phyloP scores from a whole-genome alignment of 352 stramenopile species.

The Bremia lactucae region DNA sequence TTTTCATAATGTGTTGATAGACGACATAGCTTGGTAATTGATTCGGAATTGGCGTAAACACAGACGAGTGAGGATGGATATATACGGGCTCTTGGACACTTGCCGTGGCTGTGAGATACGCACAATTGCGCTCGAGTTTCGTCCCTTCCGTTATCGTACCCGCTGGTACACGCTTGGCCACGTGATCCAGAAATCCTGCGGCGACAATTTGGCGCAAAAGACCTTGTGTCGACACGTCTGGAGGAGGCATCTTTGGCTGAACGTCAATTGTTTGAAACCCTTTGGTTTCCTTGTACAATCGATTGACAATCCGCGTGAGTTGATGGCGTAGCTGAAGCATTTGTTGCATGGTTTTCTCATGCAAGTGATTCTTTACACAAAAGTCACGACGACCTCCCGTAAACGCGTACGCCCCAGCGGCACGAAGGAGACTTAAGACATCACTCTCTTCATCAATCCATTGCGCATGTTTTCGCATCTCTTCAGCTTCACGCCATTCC shows the following conservation, averaged over 20 bases:
- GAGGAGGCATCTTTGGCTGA: slow-evolving; percentile 56
- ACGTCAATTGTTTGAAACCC: slow-evolving; percentile 32
- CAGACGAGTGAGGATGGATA: slow-evolving; percentile 74
- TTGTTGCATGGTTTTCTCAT: slow-evolving; percentile 84
- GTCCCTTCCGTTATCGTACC: slow-evolving; percentile 68
- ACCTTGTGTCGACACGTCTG: slow-evolving; percentile 42
- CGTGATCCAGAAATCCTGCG: slow-evolving; percentile 73
- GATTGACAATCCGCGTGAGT: slow-evolving; percentile 75
- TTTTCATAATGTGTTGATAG: slow-evolving; percentile 71
- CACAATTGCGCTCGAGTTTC: slow-evolving; percentile 80
- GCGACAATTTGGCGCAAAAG: slow-evolving; percentile 68
- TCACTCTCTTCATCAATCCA: slow-evolving; percentile 79
- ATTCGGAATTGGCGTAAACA: slow-evolving; percentile 60
- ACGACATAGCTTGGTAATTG: slow-evolving; percentile 66
- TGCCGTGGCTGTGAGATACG: slow-evolving; percentile 49
- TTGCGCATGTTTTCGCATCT: slow-evolving; percentile 57
- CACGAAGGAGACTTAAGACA: slow-evolving; percentile 64
- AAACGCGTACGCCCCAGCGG: slow-evolving; percentile 69
- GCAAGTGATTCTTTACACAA: slow-evolving; percentile 64
- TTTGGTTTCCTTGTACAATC: slow-evolving; percentile 37
- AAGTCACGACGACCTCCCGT: slow-evolving; percentile 49
- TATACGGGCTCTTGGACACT: slow-evolving; percentile 65
- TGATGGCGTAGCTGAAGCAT: slow-evolving; percentile 81
- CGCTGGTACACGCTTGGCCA: slow-evolving; percentile 56
- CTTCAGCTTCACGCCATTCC: slow-evolving; percentile 63